phyloP scores from a whole-genome alignment of 1,284 basidiomycete genomes.

The Ganoderma sinense region DNA sequence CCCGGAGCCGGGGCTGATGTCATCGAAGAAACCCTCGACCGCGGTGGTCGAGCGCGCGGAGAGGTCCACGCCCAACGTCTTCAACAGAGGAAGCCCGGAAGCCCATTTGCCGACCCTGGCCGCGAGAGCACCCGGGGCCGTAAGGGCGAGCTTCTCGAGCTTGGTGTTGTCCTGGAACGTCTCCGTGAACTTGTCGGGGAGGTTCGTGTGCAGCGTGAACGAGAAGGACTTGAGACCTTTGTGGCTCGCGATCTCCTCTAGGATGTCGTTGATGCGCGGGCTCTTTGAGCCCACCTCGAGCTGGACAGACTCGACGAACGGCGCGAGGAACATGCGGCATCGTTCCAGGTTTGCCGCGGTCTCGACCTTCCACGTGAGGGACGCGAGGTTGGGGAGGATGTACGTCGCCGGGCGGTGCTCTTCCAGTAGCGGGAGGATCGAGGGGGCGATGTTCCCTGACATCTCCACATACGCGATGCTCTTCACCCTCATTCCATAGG shows the following conservation, averaged over 20 bases:
- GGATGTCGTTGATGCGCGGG: constrained; percentile 65
- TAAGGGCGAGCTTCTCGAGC: constrained; percentile 67
- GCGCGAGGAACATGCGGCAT: constrained; percentile 67
- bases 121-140: constrained; percentile 74
- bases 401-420: constrained; percentile 65
- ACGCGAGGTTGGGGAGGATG: constrained; percentile 72
- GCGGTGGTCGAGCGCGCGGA: constrained; percentile 69
- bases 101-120: constrained; percentile 75
- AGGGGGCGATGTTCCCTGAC: constrained; percentile 64
- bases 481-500: constrained; percentile 70
- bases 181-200: constrained; percentile 75
- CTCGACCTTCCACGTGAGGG: constrained; percentile 76
- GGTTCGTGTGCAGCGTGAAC: constrained; percentile 68
- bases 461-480: constrained; percentile 74
- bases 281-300: constrained; percentile 67
- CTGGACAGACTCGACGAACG: constrained; percentile 62
- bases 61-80: constrained; percentile 71
- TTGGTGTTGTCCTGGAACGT: constrained; percentile 63
- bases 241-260: constrained; percentile 65
- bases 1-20: constrained; percentile 67
- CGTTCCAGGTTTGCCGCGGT: constrained; percentile 68
- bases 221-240: constrained; percentile 70
- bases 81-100: constrained; percentile 63
- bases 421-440: constrained; percentile 71
- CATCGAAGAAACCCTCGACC: constrained; percentile 80